Base-by-base conservation (phyloP, 1,139 yeast genomes). In the Arxiozyma telluris region DNA sequence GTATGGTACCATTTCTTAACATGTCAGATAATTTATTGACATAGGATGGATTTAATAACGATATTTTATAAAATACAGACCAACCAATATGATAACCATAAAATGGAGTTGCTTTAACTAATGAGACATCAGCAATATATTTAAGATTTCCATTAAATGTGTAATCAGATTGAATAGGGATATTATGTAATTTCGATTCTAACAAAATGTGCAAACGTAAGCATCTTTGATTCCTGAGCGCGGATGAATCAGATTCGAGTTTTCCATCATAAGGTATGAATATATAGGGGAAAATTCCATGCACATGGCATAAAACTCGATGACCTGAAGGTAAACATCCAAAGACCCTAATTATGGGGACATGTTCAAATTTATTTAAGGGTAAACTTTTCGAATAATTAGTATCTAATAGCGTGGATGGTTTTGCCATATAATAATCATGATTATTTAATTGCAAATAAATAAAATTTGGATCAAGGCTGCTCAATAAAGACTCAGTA, bases 251-350 rank as follows among this genome's bases (percentile, higher is more conserved):
- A n/a, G 57, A 63, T 9, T 68, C 47, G 21, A 27, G 58, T 1
- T 69, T 60, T 0, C 79, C 81, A 47, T 71, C 71, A 60, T 78
- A 84, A 45, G 81, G 82, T 2, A 91, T 73, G 64, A 79, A 90
- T 8, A 93, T 62, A 64, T 93, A 93, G 0, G 98, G 98, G 59
- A 76, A 87, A 25, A 80, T 80, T 53, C 94, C 93, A 71, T 91
- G 98, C 12, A 94, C 73, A 66, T 93, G 97, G 1, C 87, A 76
- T 18, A 81, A 65, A 22, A 78, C 73, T 27, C 78, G 77, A 60
- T 79, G 80, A 0, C 85, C 87, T 0, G 78, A 72, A 0, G 75
- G 74, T 0, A 82, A 60, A 17, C 81, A 76, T 0, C 97, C 97
- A 68, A 83, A 93, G 0, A 93, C 71, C 50, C 98, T 72, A 1